phyloP scores from a whole-genome alignment of 768 basidiomycete species.

The Lyophyllum shimeji region DNA sequence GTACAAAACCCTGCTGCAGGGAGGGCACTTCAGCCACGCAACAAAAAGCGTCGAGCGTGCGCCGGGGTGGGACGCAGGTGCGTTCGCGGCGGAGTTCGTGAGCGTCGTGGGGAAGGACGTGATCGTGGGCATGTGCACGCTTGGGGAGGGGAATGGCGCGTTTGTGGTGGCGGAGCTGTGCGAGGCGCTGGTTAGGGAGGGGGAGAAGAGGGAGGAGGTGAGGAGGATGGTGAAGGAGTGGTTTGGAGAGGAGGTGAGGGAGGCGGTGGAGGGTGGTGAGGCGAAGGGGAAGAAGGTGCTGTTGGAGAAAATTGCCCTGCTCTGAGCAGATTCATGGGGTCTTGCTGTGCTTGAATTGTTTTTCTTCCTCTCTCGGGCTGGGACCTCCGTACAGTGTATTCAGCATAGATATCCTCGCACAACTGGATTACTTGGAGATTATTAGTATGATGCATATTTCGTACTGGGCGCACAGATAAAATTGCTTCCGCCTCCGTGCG shows the following conservation, averaged over 20 bases:
- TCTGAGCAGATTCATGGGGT: conserved; percentile 19
- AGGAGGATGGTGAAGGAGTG: conserved; percentile 50
- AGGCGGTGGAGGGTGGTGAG: conserved; percentile 49
- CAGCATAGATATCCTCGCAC: not conserved
- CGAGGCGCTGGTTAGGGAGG: conserved; percentile 48
- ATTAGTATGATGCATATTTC: no score
- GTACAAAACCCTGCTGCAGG: conserved; percentile 89
- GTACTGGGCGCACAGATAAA: no score
- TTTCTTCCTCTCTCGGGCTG: not conserved
- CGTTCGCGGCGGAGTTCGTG: conserved; percentile 63
- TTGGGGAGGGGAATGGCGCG: conserved; percentile 58
- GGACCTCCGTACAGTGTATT: not conserved
- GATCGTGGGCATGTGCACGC: conserved; percentile 53
- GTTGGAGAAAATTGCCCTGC: conserved; percentile 48
- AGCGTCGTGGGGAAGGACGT: conserved; percentile 50
- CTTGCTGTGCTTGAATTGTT: not conserved
- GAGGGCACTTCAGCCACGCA: conserved; percentile 79
- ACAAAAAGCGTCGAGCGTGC: conserved; percentile 53
- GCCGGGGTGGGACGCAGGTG: conserved; percentile 52
- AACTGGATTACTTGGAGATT: no score
- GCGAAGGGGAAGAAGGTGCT: conserved; percentile 75
- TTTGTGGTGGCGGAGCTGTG: conserved; percentile 78
- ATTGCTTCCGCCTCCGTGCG: no score
- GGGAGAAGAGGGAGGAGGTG: conserved; percentile 33
- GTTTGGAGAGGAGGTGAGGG: conserved; percentile 52